Conservation (phyloP, 2,329 filamentous ascomycete genomes). For the Gaeumannomyces tritici region DNA sequence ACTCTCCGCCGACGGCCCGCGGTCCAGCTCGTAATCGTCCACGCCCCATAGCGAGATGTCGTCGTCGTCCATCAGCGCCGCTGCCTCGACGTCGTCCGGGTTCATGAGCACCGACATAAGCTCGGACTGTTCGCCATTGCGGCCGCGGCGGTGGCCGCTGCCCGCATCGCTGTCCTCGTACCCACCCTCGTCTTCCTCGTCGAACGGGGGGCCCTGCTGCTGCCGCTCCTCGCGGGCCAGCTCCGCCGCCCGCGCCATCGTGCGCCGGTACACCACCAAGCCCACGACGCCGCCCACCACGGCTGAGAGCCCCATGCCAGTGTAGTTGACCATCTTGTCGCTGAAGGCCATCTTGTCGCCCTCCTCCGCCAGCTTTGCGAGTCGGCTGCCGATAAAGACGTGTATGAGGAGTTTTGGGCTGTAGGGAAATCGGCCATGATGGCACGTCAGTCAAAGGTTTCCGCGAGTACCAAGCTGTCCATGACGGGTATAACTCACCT, state of each 20-base stretch:
- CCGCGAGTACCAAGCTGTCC: background rate
- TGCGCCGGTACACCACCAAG: conserved; percentile 72
- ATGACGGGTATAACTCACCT: conserved; percentile 28
- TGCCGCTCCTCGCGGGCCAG: conserved; percentile 34
- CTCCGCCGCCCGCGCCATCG: conserved; percentile 53
- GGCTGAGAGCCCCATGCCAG: conserved; percentile 65
- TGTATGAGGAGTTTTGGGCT: conserved; percentile 84
- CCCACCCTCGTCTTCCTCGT: background rate
- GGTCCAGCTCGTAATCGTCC: conserved; percentile 19
- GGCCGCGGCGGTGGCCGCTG: conserved; percentile 2
- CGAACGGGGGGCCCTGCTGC: background rate
- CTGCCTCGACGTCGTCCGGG: conserved; percentile 35
- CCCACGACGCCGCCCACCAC: conserved; percentile 67
- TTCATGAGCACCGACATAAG: conserved; percentile 17
- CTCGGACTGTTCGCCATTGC: conserved; percentile 9
- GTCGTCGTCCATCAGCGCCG: conserved; percentile 47
- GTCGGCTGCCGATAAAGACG: conserved; percentile 79
- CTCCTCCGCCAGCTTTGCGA: conserved; percentile 74
- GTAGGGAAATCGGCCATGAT: background rate
- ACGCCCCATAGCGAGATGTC: conserved; percentile 50
- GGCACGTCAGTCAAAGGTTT: background rate
- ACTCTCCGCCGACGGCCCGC: background rate
- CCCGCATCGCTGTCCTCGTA: conserved; percentile 25
- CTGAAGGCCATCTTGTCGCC: conserved; percentile 70
- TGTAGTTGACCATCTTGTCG: conserved; percentile 75